phyloP scores from a whole-genome alignment of 345 rosid species.

The Brassica incana region DNA sequence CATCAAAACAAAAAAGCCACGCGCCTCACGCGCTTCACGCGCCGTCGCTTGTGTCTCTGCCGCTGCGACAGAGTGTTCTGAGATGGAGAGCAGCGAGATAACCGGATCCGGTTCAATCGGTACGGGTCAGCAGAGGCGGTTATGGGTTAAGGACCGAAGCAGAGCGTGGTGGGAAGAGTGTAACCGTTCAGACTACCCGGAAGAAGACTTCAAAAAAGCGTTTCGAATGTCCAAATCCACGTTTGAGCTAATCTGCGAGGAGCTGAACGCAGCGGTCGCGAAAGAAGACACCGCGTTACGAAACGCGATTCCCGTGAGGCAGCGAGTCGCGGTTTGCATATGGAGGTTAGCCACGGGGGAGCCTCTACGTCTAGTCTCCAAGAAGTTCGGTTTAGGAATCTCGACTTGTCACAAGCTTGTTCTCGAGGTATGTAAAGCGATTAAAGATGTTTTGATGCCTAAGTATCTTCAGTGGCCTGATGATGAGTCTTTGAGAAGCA shows the following conservation, averaged over 20 bases:
- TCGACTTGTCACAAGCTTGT: slow-evolving; percentile 82
- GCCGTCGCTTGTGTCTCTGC: slow-evolving; percentile 30
- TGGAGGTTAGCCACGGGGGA: slow-evolving; percentile 90
- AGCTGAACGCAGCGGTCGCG: slow-evolving; percentile 71
- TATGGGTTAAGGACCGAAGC: slow-evolving; percentile 91
- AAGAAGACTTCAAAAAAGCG: slow-evolving; percentile 72
- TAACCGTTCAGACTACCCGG: slow-evolving; percentile 68
- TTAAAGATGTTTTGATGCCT: slow-evolving; percentile 70
- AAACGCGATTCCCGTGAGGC: slow-evolving; percentile 87
- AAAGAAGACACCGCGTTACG: slow-evolving; percentile 88
- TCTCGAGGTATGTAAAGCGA: slow-evolving; percentile 77
- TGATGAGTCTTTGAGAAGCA: slow-evolving; percentile 48
- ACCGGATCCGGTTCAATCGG: slow-evolving; percentile 34
- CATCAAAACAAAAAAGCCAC: slow-evolving; percentile 52
- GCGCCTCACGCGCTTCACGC: slow-evolving; percentile 38
- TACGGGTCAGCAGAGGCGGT: slow-evolving; percentile 56
- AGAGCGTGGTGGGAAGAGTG: slow-evolving; percentile 97
- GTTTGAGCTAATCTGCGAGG: slow-evolving; percentile 80
- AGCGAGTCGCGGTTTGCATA: slow-evolving; percentile 89
- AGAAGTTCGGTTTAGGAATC: slow-evolving; percentile 75
- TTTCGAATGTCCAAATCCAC: slow-evolving; percentile 82
- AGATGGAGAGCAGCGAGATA: slow-evolving; percentile 4
- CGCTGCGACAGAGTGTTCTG: not conserved
- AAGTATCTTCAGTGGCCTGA: slow-evolving; percentile 81
- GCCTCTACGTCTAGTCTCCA: slow-evolving; percentile 68